Conservation (phyloP, 1,139 yeast genomes). For the Debaryomyces sp. region DNA sequence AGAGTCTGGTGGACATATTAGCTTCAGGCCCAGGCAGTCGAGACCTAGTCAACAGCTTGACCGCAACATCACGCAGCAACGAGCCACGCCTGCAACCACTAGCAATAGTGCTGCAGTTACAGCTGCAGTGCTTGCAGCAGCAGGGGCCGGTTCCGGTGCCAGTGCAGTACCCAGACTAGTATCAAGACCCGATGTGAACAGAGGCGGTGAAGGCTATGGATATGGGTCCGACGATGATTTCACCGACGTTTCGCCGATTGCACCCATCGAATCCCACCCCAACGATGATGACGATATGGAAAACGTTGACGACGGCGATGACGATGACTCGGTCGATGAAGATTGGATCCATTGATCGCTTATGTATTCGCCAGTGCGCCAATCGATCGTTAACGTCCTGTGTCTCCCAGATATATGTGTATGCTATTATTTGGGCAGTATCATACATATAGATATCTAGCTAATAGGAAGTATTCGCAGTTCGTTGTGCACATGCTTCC, state of each 20-base stretch:
- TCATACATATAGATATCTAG: background rate
- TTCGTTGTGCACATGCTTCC: background rate
- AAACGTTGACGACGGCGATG: constrained; percentile 13
- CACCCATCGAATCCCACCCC: constrained; percentile 8
- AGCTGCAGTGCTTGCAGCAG: background rate
- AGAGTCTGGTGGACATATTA: constrained; percentile 9
- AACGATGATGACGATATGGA: constrained; percentile 13
- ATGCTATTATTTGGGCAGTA: background rate
- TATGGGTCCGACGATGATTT: constrained; percentile 32
- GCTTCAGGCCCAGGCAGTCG: constrained; percentile 11
- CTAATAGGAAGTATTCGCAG: background rate
- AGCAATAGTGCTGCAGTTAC: background rate
- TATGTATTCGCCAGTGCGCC: background rate
- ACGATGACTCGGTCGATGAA: constrained; percentile 14
- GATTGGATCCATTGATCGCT: constrained; percentile 13
- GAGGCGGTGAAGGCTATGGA: constrained; percentile 40
- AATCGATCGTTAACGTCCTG: background rate
- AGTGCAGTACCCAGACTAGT: background rate
- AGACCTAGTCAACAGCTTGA: background rate
- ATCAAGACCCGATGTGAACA: constrained; percentile 23
- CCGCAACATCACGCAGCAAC: background rate
- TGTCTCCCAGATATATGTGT: background rate
- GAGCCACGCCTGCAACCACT: background rate
- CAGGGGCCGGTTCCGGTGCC: constrained; percentile 3
- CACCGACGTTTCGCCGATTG: constrained; percentile 10